Base-by-base conservation (phyloP, 805 yeast species). In the Yarrowia sp. region DNA sequence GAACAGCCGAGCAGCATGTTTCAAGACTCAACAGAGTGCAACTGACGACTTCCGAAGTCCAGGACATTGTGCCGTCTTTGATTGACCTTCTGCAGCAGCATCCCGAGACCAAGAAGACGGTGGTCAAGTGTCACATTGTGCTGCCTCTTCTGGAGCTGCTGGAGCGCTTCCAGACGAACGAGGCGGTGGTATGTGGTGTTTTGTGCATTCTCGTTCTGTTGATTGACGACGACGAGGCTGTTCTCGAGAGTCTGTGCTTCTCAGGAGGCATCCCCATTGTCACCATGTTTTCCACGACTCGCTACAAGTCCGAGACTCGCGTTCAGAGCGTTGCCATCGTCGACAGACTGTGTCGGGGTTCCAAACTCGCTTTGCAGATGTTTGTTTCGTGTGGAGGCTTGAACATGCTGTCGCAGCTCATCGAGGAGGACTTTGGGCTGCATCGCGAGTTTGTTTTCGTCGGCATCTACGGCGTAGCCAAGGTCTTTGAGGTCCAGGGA, bases 341-440 rank as follows among this genome's bases (percentile, higher is more conserved):
- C n/a, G 64, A 62, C 39, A 60, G 51, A 55, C 58, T 58, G 27
- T 68, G 78, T 47, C 65, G 70, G 22, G 65, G 66, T 16, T 33
- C 62, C 7, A 76, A 76, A 25, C 66, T 68, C 39, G 78, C 79
- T 2, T 68, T 79, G 18, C 74, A 79, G 8, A 77, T 77, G 80
- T 75, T 80, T 65, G 74, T 80, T 9, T 73, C 80, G 1, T 73
- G 80, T 60, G 82, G 82, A 10, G 84, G 83, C 0, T 69, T 81
- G 19, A 69, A 76, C 29, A 75, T 80, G 3, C 69, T 80, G 29
- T 68, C 79, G 0, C 76, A 77, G 36, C 77, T 80, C 64, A 73
- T 80, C 3, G 82, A 79, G 62, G 82, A 77, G 61, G 82, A 80
- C 63, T 74, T 75, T 59, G 78, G 75, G 41, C 41, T 70, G 3